Conservation (phyloP, 768 basidiomycete species). For the Mycena maculata region DNA sequence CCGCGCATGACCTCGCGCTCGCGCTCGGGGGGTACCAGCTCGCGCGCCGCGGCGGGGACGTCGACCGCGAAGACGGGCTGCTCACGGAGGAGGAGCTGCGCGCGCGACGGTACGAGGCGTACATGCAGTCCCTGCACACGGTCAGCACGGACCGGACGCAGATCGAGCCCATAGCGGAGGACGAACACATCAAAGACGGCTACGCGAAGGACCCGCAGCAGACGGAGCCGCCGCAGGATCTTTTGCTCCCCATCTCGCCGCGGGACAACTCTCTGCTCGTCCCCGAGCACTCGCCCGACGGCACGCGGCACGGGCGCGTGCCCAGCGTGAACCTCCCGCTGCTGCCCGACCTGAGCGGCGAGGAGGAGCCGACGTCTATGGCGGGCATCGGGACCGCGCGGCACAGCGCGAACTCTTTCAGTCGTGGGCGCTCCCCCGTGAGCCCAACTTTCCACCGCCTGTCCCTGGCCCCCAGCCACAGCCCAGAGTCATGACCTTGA, state of each 20-base stretch:
- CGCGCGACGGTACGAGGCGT: slow-evolving; percentile 51
- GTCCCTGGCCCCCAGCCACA: slow-evolving; percentile 5
- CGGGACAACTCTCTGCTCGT: slow-evolving; percentile 14
- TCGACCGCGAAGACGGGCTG: slow-evolving; percentile 40
- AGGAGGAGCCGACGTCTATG: slow-evolving; percentile 23
- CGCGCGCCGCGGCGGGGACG: slow-evolving; percentile 37
- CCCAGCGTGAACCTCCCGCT: slow-evolving; percentile 28
- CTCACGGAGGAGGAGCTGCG: slow-evolving; percentile 55
- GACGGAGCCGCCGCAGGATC: not conserved
- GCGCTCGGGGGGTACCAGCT: slow-evolving; percentile 22
- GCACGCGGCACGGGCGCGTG: slow-evolving; percentile 14
- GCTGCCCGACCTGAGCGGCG: slow-evolving; percentile 11
- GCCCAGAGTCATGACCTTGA: slow-evolving; percentile 1
- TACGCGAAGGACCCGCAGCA: not conserved
- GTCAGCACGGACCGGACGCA: slow-evolving; percentile 49
- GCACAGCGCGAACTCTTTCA: slow-evolving; percentile 8
- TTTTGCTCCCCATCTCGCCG: slow-evolving; percentile 11
- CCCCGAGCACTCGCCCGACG: slow-evolving; percentile 2
- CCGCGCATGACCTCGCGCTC: slow-evolving; percentile 18
- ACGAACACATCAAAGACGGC: not conserved
- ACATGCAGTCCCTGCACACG: slow-evolving; percentile 49
- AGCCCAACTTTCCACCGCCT: not conserved
- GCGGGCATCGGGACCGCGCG: slow-evolving; percentile 27
- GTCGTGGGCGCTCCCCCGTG: not conserved
- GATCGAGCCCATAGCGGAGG: slow-evolving; percentile 14